Base-by-base conservation (phyloP, 208 protist species). In the Trypanosoma melophagium region DNA sequence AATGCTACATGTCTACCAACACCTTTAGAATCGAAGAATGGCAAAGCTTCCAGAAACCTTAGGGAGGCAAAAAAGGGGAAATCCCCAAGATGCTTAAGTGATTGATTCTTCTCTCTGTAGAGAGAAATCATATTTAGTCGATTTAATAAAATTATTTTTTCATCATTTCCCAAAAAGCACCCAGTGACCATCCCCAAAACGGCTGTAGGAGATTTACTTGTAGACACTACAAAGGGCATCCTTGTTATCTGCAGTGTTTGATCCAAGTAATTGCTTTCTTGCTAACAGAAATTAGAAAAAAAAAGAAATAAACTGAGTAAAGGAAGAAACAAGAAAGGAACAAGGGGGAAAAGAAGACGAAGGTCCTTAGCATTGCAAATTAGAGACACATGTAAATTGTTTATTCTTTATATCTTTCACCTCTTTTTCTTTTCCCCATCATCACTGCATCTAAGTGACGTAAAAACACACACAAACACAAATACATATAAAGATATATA, bases 1-100 rank as follows among this genome's bases (percentile, higher is more conserved):
- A 96, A 96, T 12, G 90, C 79, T 5, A 93, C 63, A 68, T 96
- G 83, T 3, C 86, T 80, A 0, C 65, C 19, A 51, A 58, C 5
- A 2, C 53, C 56, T n/a, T 71, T 63, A 0, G 73, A 50, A 38
- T 94, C 76, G 0, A 60, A 56, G 1, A 96, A 66, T 13, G 78
- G 69, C 14, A 96, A 69, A 10, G 79, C 61, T 53, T 81, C 67
- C 35, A 94, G 49, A 61, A 89, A 93, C 59, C 90, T 91, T 28
- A 96, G 25, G 0, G 84, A 85, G 54, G 77, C 76, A 56, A 83
- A 74, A 49, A 95, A 58, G 16, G 68, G 58, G 60, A 89, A 83
- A 50, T 94, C 89, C 3, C 79, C 69, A 0, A 92, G 51, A 35
- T 83, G 76, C 31, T 71, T 53, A 14, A 74, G 24, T 0, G 73